Percentiles rank a stretch among this genome's conserved stretches.
Conservation (phyloP, 805 yeast genomes). For the Schwanniomyces sp. region DNA sequence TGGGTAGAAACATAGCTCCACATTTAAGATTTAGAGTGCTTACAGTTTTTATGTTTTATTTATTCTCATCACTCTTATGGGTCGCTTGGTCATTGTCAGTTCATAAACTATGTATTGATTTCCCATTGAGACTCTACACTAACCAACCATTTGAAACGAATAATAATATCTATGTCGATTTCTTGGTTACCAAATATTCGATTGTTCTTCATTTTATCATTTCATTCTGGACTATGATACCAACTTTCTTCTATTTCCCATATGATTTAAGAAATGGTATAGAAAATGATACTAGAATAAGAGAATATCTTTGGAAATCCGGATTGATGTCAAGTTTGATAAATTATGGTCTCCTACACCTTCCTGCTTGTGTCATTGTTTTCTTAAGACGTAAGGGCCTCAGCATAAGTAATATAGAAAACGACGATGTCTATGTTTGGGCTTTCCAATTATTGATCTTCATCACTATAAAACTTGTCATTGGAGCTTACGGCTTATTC, state of each 20-base stretch:
- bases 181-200: slow-evolving; percentile 6
- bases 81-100: slow-evolving; percentile 16
- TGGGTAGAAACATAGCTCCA: slow-evolving; percentile 3
- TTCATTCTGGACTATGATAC: slow-evolving; percentile 19
- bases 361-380: slow-evolving; percentile 8
- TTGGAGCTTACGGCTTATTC: slow-evolving; percentile 10
- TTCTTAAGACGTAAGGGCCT: slow-evolving; percentile 1
- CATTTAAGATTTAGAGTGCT: slow-evolving; percentile 1
- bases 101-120: slow-evolving; percentile 20
- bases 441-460: slow-evolving; percentile 8
- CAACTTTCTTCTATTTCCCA: slow-evolving; percentile 8
- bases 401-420: not conserved
- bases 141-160: not conserved
- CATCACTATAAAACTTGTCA: slow-evolving; percentile 9
- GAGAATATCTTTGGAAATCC: slow-evolving; percentile 6
- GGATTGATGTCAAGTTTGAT: slow-evolving; percentile 11
- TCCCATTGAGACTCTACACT: slow-evolving; percentile 13
- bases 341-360: slow-evolving; percentile 12
- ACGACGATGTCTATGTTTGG: slow-evolving; percentile 11
- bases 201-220: slow-evolving; percentile 15
- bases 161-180: slow-evolving; percentile 5
- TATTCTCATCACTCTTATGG: slow-evolving; percentile 13
- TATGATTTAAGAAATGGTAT: slow-evolving; percentile 4
- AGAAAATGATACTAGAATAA: slow-evolving; percentile 3
- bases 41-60: not conserved